A percentile compares a stretch with the other conserved stretches of the same genome.
phyloP scores from a whole-genome alignment of 2,329 filamentous ascomycete species.

The Coleophoma cylindrospora region DNA sequence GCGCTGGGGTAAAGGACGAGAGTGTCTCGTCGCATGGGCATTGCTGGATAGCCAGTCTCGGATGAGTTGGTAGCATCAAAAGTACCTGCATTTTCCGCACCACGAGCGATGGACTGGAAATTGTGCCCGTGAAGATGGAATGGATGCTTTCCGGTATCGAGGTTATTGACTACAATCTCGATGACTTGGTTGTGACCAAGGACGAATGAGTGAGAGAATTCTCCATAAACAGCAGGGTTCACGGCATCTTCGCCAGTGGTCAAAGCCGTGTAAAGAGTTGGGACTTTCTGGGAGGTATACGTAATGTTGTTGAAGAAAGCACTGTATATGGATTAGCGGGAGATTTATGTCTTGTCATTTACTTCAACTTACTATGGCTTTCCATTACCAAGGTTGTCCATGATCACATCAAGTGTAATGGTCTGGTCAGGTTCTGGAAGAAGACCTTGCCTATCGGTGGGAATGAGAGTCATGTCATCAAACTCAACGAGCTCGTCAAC shows the following conservation, averaged over 20 bases:
- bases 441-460: constrained; percentile 59
- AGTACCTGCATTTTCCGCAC: constrained; percentile 49
- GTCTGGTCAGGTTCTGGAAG: constrained; percentile 57
- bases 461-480: constrained; percentile 69
- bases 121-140: constrained; percentile 73
- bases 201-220: constrained; percentile 61
- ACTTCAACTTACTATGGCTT: constrained; percentile 51
- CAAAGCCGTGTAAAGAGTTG: constrained; percentile 63
- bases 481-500: constrained; percentile 61
- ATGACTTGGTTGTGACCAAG: constrained; percentile 64
- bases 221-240: constrained; percentile 59
- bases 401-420: constrained; percentile 58
- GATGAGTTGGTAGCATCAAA: constrained; percentile 42
- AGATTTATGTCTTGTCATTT: too few relatives aligned
- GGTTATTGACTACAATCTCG: constrained; percentile 74
- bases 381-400: constrained; percentile 65
- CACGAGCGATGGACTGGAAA: constrained; percentile 64
- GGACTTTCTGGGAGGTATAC: constrained; percentile 60
- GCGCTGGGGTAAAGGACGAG: constrained; percentile 60
- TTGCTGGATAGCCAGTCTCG: constrained; percentile 41
- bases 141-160: constrained; percentile 65
- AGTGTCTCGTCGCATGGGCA: constrained; percentile 65
- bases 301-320: constrained; percentile 59
- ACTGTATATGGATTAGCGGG: constrained; percentile 15
- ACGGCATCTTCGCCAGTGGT: constrained; percentile 45